Percentiles rank a stretch among this genome's conserved stretches.
phyloP scores from a whole-genome alignment of 2,329 filamentous ascomycete genomes.

The Colletotrichum scovillei region DNA sequence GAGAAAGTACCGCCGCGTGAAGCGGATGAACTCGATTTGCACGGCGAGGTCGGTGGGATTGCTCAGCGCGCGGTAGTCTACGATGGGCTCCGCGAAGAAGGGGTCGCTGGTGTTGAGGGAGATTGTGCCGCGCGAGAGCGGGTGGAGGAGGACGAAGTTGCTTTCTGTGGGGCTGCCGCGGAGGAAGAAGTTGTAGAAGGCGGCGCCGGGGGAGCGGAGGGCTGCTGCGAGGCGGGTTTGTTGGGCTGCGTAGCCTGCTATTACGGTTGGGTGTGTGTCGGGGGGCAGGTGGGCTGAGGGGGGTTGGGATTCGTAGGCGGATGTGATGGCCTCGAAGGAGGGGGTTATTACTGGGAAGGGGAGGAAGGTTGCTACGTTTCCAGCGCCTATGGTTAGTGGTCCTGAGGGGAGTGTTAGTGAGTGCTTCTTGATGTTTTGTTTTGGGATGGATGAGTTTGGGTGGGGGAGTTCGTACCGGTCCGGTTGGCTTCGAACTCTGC shows the following conservation, averaged over 20 bases:
- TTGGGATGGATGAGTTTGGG: not conserved
- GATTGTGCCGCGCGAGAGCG: slow-evolving; percentile 44
- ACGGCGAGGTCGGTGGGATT: slow-evolving; percentile 44
- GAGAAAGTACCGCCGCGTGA: slow-evolving; percentile 43
- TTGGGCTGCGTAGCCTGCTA: slow-evolving; percentile 52
- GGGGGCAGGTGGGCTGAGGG: slow-evolving; percentile 36
- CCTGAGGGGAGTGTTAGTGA: slow-evolving; percentile 10
- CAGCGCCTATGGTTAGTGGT: slow-evolving; percentile 36
- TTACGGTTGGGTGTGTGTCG: slow-evolving; percentile 34
- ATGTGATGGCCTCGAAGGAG: slow-evolving; percentile 36
- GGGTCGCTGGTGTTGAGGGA: slow-evolving; percentile 43
- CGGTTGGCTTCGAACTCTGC: slow-evolving; percentile 33
- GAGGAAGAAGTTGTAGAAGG: too few relatives aligned
- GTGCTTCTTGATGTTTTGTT: not conserved
- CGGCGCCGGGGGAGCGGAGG: slow-evolving; percentile 24
- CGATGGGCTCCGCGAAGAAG: slow-evolving; percentile 41
- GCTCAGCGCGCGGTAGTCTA: slow-evolving; percentile 42
- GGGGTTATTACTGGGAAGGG: slow-evolving; percentile 38
- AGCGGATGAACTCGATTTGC: slow-evolving; percentile 42
- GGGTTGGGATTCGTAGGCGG: slow-evolving; percentile 36
- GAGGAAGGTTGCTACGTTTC: slow-evolving; percentile 37
- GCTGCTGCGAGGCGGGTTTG: slow-evolving; percentile 41
- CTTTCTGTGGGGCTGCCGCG: not conserved
- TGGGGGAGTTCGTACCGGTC: slow-evolving; percentile 12
- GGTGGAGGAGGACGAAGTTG: slow-evolving; percentile 36